phyloP scores from a whole-genome alignment of 441 rosid species.

The Euphorbia celastroides region DNA sequence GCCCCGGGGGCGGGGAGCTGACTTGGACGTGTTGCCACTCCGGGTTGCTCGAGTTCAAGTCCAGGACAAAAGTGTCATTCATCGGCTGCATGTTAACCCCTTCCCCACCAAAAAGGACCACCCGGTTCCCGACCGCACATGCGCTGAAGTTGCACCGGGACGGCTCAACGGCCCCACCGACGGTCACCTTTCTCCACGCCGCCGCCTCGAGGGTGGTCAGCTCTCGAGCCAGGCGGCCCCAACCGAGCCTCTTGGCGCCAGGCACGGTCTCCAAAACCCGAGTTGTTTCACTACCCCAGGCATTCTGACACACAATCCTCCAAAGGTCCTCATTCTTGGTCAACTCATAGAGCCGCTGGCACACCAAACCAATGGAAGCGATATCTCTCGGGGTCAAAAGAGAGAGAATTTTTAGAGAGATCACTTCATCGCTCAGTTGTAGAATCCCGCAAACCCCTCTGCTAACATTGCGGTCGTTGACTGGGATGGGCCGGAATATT shows the following conservation, averaged over 20 bases:
- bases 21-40: conserved; percentile 90
- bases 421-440: conserved; percentile 78
- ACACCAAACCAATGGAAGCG: conserved; percentile 81
- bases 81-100: conserved; percentile 97
- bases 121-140: conserved; percentile 94
- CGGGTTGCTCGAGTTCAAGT: conserved; percentile 70
- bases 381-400: conserved; percentile 80
- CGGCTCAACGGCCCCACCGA: conserved; percentile 92
- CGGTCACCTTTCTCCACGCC: conserved; percentile 88
- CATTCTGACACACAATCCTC: conserved; percentile 95
- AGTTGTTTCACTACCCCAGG: conserved; percentile 94
- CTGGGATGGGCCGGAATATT: conserved; percentile 28
- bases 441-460: conserved; percentile 71
- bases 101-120: conserved; percentile 94
- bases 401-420: conserved; percentile 72
- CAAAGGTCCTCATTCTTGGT: conserved; percentile 87
- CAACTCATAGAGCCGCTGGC: conserved; percentile 53
- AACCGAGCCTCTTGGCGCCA: conserved; percentile 83
- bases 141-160: conserved; percentile 94
- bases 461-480: conserved; percentile 57
- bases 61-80: conserved; percentile 95
- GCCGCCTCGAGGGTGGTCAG: conserved; percentile 93
- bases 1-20: conserved; percentile 96
- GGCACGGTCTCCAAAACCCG: conserved; percentile 79
- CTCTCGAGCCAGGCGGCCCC: conserved; percentile 88